Evolutionary conservation across 2,329 filamentous ascomycete species (phyloP).

Genomic region (Cladobotryum mycophilum): DNA sequence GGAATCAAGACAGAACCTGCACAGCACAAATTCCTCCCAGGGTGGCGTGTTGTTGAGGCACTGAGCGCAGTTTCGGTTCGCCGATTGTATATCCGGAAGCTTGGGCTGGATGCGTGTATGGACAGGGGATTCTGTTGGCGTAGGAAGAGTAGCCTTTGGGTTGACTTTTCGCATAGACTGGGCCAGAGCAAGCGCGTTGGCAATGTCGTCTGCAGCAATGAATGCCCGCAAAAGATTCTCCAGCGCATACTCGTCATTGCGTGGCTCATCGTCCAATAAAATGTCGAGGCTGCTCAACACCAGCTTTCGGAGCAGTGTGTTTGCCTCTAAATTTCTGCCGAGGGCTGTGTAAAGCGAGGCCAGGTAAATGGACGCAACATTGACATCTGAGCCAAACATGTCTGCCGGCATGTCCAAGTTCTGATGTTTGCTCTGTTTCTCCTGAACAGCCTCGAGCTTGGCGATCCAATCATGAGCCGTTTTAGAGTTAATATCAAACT

Average conservation of each 20-base stretch:
- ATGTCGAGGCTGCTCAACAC: conserved; percentile 33
- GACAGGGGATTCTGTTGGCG: conserved; percentile 23
- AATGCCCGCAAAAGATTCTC: conserved; percentile 36
- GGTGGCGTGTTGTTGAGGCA: conserved; percentile 30
- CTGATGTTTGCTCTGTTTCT: conserved; percentile 32
- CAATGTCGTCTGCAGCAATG: conserved; percentile 31
- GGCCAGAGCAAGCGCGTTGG: conserved; percentile 30
- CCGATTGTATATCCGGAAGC: conserved; percentile 29
- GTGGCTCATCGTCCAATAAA: conserved; percentile 34
- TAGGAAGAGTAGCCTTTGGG: conserved; percentile 21
- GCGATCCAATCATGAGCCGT: conserved; percentile 27
- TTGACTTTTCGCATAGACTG: conserved; percentile 35
- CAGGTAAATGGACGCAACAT: conserved; percentile 35
- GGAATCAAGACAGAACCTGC: conserved; percentile 33
- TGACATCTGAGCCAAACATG: conserved; percentile 37
- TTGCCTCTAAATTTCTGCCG: conserved; percentile 21
- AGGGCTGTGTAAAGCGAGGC: conserved; percentile 31
- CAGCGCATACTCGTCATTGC: conserved; percentile 36
- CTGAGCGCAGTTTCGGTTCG: conserved; percentile 31
- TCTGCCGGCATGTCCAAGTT: conserved; percentile 33
- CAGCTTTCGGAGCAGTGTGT: conserved; percentile 25
- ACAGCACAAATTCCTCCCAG: conserved; percentile 29
- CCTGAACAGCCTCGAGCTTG: conserved; percentile 30
- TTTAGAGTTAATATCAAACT: conserved; percentile 19
- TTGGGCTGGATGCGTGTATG: conserved; percentile 28